Percentiles rank a stretch among this genome's conserved stretches.
Evolutionary conservation across 208 protist genomes (phyloP).

Genomic region (Leishmania martiniquensis): DNA sequence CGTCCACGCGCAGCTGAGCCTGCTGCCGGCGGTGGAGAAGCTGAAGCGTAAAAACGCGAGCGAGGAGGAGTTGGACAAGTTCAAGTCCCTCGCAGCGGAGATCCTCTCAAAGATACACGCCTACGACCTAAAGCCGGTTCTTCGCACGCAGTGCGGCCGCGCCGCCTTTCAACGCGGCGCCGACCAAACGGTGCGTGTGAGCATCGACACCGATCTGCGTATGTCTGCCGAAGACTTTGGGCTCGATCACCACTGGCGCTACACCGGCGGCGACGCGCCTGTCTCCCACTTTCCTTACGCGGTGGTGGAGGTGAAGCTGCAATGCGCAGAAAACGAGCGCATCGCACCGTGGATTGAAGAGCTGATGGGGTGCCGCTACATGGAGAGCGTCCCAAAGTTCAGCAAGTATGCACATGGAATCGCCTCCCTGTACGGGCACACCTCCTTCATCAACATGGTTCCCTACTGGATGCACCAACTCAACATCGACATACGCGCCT

Average conservation of each 20-base stretch:
- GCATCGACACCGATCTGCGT: slow-evolving; percentile 87
- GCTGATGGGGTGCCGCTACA: slow-evolving; percentile 89
- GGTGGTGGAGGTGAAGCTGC: slow-evolving; percentile 89
- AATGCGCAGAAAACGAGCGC: slow-evolving; percentile 88
- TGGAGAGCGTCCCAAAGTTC: slow-evolving; percentile 91
- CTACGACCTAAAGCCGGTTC: slow-evolving; percentile 84
- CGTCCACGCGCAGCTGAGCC: slow-evolving; percentile 68
- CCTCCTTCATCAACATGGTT: slow-evolving; percentile 86
- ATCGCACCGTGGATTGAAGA: slow-evolving; percentile 92
- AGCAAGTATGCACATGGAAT: slow-evolving; percentile 93
- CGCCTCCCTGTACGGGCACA: slow-evolving; percentile 87
- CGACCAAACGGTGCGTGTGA: slow-evolving; percentile 87
- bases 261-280: slow-evolving; percentile 66
- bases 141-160: slow-evolving; percentile 85
- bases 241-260: slow-evolving; percentile 86
- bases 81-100: slow-evolving; percentile 83
- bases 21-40: slow-evolving; percentile 75
- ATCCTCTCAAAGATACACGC: slow-evolving; percentile 85
- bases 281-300: slow-evolving; percentile 86
- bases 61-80: slow-evolving; percentile 68
- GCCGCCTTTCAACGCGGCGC: slow-evolving; percentile 87
- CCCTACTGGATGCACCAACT: slow-evolving; percentile 92
- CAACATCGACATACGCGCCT: slow-evolving; percentile 87
- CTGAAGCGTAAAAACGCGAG: slow-evolving; percentile 76
- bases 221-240: slow-evolving; percentile 88